Evolutionary conservation across 371 early-diverging fungal species (phyloP).

Genomic region (Mucor piriformis): DNA sequence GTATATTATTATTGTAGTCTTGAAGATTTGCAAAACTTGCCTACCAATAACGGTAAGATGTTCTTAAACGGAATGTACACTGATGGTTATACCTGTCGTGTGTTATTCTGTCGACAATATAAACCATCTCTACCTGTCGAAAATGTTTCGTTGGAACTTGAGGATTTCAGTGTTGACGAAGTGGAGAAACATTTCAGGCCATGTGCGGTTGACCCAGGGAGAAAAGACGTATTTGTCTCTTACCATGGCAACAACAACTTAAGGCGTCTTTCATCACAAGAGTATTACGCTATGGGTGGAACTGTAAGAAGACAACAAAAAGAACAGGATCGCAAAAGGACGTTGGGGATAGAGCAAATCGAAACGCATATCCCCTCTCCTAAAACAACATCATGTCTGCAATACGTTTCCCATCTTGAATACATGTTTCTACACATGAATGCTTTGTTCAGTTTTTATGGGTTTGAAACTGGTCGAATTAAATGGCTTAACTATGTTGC

Average conservation of each 20-base stretch:
- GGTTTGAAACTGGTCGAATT: background rate
- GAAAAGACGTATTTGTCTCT: background rate
- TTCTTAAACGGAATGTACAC: constrained; percentile 1
- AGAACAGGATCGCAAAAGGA: background rate
- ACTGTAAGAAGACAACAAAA: background rate
- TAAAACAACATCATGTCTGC: no score
- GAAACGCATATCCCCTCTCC: no score
- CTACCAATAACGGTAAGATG: constrained; percentile 2
- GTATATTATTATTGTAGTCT: no score
- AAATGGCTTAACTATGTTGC: background rate
- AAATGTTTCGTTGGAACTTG: background rate
- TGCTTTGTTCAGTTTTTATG: no score
- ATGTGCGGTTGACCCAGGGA: constrained; percentile 7
- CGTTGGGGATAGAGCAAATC: no score
- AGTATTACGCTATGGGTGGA: background rate
- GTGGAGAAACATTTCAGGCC: constrained; percentile 7
- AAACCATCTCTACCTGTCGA: no score
- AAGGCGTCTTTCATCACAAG: background rate
- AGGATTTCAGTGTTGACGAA: constrained; percentile 2
- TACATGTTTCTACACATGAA: no score
- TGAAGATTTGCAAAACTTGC: background rate
- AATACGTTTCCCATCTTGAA: no score
- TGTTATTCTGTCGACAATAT: background rate
- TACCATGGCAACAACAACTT: background rate
- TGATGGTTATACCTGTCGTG: constrained; percentile 1